Conservation (phyloP, 345 rosid species). For the Citrus trifoliata region DNA sequence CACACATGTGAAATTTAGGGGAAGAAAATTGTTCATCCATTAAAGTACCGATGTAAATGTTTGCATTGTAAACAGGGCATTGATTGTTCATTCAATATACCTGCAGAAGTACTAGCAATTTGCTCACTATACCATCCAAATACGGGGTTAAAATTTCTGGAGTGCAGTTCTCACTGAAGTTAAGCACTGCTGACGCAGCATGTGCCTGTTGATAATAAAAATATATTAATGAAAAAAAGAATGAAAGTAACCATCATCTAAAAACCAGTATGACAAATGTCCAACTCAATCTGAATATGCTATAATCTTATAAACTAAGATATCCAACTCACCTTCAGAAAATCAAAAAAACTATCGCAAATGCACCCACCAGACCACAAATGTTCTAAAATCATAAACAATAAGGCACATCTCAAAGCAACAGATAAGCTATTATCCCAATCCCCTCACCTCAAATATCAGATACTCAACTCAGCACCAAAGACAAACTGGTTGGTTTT, state of each 20-base stretch:
- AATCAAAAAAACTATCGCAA: neutral
- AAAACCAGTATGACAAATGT: neutral
- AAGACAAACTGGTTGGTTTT: neutral
- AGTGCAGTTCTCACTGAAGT: conserved; percentile 98
- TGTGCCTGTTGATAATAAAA: conserved; percentile 74
- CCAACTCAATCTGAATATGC: neutral
- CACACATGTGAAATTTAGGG: conserved; percentile 10
- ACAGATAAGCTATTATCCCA: neutral
- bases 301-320: neutral
- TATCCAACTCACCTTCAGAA: neutral
- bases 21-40: conserved; percentile 1
- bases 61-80: neutral
- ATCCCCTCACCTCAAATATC: neutral
- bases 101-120: conserved; percentile 91
- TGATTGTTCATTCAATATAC: conserved; percentile 29
- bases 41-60: neutral
- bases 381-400: neutral
- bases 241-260: neutral
- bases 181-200: conserved; percentile 99
- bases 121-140: conserved; percentile 90
- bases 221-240: neutral
- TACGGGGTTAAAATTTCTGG: conserved; percentile 89
- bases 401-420: neutral
- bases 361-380: neutral
- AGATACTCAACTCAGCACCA: neutral